Conservation (phyloP, 2,329 filamentous ascomycete genomes). For the Cytospora piceicola region DNA sequence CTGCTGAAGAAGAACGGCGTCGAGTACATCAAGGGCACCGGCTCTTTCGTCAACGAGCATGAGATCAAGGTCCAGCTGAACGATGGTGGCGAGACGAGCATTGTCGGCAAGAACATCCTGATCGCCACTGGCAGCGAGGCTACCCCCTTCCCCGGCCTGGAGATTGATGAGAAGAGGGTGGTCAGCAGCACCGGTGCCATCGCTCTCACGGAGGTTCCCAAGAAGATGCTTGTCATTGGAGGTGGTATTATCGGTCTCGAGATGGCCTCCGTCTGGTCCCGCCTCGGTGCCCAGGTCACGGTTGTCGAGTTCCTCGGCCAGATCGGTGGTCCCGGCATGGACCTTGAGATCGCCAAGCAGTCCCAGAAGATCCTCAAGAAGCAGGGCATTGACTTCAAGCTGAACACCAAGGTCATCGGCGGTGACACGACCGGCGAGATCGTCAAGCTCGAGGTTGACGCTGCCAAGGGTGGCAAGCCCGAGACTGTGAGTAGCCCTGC, state of each 20-base stretch:
- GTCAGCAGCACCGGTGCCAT: constrained; percentile 96
- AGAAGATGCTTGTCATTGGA: constrained; percentile 96
- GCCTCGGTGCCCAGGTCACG: constrained; percentile 90
- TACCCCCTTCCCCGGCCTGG: constrained; percentile 93
- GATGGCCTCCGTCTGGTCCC: constrained; percentile 98
- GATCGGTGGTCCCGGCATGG: constrained; percentile 98
- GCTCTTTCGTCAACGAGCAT: constrained; percentile 84
- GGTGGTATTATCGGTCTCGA: constrained; percentile 98
- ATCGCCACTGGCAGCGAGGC: constrained; percentile 96
- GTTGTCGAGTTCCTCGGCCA: constrained; percentile 96
- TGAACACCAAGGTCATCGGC: constrained; percentile 89
- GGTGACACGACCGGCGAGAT: constrained; percentile 80
- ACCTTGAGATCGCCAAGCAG: constrained; percentile 87
- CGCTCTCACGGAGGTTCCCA: constrained; percentile 84
- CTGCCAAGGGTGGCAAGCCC: constrained; percentile 93
- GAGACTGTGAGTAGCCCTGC: constrained; percentile 69
- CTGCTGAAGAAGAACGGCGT: constrained; percentile 99
- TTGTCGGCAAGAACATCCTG: constrained; percentile 94
- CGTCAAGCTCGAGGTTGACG: constrained; percentile 83
- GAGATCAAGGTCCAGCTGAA: constrained; percentile 88
- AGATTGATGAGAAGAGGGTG: constrained; percentile 96
- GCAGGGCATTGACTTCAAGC: constrained; percentile 98
- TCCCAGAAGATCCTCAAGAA: constrained; percentile 92
- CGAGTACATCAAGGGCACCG: constrained; percentile 94
- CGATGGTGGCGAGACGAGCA: constrained; percentile 86